Conservation (phyloP, 129 eudicot genomes). For the Silybum marianum region DNA sequence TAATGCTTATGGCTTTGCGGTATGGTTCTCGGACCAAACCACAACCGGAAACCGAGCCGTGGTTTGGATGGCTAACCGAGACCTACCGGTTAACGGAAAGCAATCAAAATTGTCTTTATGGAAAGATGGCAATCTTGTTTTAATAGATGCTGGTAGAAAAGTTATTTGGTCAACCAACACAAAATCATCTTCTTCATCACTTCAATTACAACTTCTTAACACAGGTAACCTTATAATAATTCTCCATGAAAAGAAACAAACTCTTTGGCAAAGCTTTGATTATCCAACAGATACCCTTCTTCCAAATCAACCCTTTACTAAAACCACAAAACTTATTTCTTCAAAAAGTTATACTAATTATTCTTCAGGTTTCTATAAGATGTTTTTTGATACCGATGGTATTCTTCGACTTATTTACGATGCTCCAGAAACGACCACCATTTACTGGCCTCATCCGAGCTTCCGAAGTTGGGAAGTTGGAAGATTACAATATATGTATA, state of each 20-base stretch:
- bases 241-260: neutral
- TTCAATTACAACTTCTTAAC: slow-evolving; percentile 13
- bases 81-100: slow-evolving; percentile 41
- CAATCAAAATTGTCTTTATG: slow-evolving; percentile 14
- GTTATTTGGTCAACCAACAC: slow-evolving; percentile 30
- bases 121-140: slow-evolving; percentile 32
- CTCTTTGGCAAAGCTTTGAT: slow-evolving; percentile 44
- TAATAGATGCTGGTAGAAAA: slow-evolving; percentile 24
- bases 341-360: slow-evolving; percentile 20
- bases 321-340: slow-evolving; percentile 20
- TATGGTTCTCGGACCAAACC: slow-evolving; percentile 32
- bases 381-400: slow-evolving; percentile 36
- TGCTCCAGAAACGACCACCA: slow-evolving; percentile 26
- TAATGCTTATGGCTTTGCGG: slow-evolving; percentile 38
- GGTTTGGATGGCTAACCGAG: slow-evolving; percentile 49
- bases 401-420: slow-evolving; percentile 36
- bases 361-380: slow-evolving; percentile 37
- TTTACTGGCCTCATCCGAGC: slow-evolving; percentile 26
- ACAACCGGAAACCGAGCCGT: slow-evolving; percentile 5
- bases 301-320: slow-evolving; percentile 37
- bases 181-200: neutral
- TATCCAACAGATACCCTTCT: slow-evolving; percentile 38
- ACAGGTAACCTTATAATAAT: slow-evolving; percentile 43
- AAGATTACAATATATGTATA: slow-evolving; percentile 15
- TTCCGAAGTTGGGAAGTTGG: neutral